Base-by-base conservation (phyloP, 352 stramenopile genomes). In the Aphanomyces astaci region DNA sequence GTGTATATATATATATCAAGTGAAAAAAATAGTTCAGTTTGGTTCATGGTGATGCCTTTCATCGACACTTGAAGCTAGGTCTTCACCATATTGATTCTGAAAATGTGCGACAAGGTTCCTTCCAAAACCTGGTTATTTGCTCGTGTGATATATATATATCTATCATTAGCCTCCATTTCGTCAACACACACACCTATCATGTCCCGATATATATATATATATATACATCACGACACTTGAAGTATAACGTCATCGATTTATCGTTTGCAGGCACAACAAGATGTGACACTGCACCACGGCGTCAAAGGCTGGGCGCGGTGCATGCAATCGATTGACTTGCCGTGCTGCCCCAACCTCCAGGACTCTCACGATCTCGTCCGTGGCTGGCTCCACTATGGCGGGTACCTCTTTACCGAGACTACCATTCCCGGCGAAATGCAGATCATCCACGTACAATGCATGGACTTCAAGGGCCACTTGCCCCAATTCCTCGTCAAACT, bases 401-500 rank as follows among this genome's bases (percentile, higher is more conserved):
- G 86, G 7, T 91, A 83, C 68, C 80, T 92, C 64, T 91, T 92
- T 64, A 75, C 88, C 28, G 84, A 94, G 62, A 60, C 31, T 11
- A 27, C 46, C 24, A 40, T 25, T 2, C 62, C 62, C 15, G 62
- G 62, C 32, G 28, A 60, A 24, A 22, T 68, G 19, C 40, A 60
- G 33, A 39, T 51, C 46, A 59, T 60, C 30, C 28, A 68, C 27
- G 39, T 68, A 4, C 24, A 59, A 24, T 52, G 49, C 19, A 22
- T 52, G 15, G 62, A 68, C 43, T 28, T 59, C 33, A 22, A 19
- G 5, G 62, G 62, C 24, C 19, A 51, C 19, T 25, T 68, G 11
- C 62, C 62, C 1, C 22, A 33, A 22, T 68, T 51, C 39, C 43
- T 68, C 33, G 30, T 59, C 17, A 59, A 59, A 39, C 15, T 59